Percentiles rank a stretch among this genome's conserved stretches.
Conservation (phyloP, 1,284 basidiomycete species). For the Mycena citricolor region DNA sequence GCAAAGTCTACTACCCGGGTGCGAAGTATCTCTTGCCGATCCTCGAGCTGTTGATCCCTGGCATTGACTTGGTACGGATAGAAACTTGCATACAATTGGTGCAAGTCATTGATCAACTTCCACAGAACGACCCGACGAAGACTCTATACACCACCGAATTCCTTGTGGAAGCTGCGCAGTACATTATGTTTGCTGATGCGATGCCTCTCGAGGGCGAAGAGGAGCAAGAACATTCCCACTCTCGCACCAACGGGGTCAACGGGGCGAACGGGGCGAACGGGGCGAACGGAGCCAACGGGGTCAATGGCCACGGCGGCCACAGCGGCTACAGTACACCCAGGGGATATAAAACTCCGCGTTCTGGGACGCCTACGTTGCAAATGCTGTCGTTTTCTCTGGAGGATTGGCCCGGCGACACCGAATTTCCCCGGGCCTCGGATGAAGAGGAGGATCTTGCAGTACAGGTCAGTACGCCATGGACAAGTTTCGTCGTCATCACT, state of each 20-base stretch:
- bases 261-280: no score
- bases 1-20: conserved; percentile 74
- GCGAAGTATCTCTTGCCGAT: conserved; percentile 84
- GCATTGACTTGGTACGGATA: conserved; percentile 74
- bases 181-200: conserved; percentile 80
- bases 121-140: conserved; percentile 86
- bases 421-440: conserved; percentile 39
- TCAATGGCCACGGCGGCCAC: no score
- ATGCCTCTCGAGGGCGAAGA: conserved; percentile 40
- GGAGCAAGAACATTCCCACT: conserved; percentile 26
- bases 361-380: conserved; percentile 27
- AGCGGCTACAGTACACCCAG: no score
- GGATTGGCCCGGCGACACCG: conserved; percentile 32
- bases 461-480: conserved; percentile 31
- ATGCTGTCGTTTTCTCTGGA: conserved; percentile 38
- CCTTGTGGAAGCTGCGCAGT: conserved; percentile 77
- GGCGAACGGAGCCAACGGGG: no score
- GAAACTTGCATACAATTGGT: neutral
- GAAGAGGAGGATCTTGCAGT: conserved; percentile 63
- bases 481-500: no score
- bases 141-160: conserved; percentile 76
- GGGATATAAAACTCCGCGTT: no score
- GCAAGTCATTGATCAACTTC: conserved; percentile 4
- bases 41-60: conserved; percentile 84
- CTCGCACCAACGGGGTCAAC: conserved; percentile 30